A percentile compares a stretch with the other conserved stretches of the same genome.
phyloP scores from a whole-genome alignment of 768 basidiomycete species.

The Lentinula sp. region DNA sequence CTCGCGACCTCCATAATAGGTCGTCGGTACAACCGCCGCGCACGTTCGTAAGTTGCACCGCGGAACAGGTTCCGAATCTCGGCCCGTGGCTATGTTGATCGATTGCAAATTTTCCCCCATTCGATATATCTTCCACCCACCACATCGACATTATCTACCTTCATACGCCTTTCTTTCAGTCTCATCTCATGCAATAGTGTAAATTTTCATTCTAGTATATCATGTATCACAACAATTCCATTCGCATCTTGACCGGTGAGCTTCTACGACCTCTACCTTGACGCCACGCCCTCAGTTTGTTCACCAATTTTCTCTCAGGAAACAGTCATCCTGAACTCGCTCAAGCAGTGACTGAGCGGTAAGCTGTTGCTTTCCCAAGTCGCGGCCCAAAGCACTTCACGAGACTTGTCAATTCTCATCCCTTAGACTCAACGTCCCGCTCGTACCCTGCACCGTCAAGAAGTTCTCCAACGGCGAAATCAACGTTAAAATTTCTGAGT shows the following conservation, averaged over 20 bases:
- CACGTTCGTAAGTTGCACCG: no score
- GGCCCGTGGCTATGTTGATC: neutral
- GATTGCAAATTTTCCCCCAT: neutral
- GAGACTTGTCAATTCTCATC: slow-evolving; percentile 41
- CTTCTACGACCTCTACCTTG: neutral
- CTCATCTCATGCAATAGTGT: slow-evolving; percentile 5
- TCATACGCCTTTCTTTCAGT: neutral
- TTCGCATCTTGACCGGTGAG: slow-evolving; percentile 70
- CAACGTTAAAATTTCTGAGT: slow-evolving; percentile 91
- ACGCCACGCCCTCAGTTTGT: slow-evolving; percentile 2
- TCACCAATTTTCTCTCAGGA: slow-evolving; percentile 42
- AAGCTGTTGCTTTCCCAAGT: slow-evolving; percentile 49
- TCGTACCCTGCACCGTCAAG: slow-evolving; percentile 80
- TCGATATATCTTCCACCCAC: neutral
- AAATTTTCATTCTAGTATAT: slow-evolving; percentile 6
- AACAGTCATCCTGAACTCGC: slow-evolving; percentile 99
- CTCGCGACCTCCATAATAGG: no score
- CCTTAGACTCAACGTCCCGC: slow-evolving; percentile 79
- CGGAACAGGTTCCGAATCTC: neutral
- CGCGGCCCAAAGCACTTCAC: slow-evolving; percentile 35
- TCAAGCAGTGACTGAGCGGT: slow-evolving; percentile 93
- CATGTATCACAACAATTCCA: slow-evolving; percentile 81
- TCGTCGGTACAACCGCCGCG: no score
- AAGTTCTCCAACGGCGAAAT: slow-evolving; percentile 96
- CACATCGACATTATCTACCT: neutral